Base-by-base conservation (phyloP, 176 grass and related monocot species). In the Cenchrus purpureus region DNA sequence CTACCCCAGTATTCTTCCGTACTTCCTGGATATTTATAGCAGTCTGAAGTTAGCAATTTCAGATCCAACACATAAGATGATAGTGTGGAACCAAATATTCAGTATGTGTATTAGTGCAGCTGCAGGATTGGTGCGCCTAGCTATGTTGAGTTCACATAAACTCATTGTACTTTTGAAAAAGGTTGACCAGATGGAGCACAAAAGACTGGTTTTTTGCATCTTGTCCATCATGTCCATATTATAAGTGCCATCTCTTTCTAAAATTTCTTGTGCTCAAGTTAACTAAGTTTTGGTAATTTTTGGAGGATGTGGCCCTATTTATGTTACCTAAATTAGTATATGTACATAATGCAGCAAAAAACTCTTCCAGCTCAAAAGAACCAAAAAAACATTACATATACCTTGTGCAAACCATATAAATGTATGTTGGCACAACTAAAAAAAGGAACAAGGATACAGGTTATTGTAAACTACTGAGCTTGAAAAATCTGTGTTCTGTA, bases 1-100 rank as follows among this genome's bases (percentile, higher is more conserved):
- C 91, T 81, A 20, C 87, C 82, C 93, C 96, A 98, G 82, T 95
- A 93, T 52, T 95, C 93, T 85, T 94, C 85, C 19, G 93, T 98
- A 85, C 96, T 98, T 85, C 96, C 93, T 98, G 63, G 58, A 91
- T 57, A 83, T 85, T 76, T 37, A 78, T n/a, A 90, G 22, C 12
- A 72, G 7, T 46, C 20, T 43, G 55, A 54, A 53, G 63, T 79
- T 79, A 79, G 34, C 7, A 83, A 71, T 65, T 65, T 65, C 62
- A 59, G 19, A 65, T 51, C 76, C 44, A 53, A 20, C 15, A 72
- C 48, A 83, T 50, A 19, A 10, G 61, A 70, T 59, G 46, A 12
- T 7, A 87, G 8, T 25, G 28, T 77, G 29, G 29, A 71, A 58
- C 40, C 11, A 50, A 31, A 59, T 25, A 71, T 60, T 83, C 73